phyloP scores from a whole-genome alignment of 1,284 basidiomycete genomes.

The Phenoliferia sp. region DNA sequence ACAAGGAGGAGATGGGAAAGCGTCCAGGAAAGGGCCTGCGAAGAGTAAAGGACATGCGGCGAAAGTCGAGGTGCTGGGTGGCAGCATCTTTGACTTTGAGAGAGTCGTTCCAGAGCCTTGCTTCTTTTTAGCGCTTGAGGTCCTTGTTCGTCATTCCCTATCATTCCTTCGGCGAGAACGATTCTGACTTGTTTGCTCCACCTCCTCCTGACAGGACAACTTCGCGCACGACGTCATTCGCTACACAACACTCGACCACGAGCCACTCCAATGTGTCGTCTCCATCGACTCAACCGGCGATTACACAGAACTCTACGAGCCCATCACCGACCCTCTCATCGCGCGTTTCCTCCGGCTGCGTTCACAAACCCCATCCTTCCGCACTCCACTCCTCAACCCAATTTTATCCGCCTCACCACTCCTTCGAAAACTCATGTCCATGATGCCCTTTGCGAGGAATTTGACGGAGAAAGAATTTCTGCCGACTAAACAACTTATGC shows the following conservation, averaged over 20 bases:
- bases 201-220: conserved; percentile 70
- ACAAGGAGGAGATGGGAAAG: conserved; percentile 15
- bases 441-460: conserved; percentile 85
- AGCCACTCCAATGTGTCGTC: conserved; percentile 80
- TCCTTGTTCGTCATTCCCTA: conserved; percentile 61
- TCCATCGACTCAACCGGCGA: conserved; percentile 77
- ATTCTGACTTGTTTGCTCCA: neutral
- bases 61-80: conserved; percentile 67
- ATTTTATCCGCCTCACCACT: conserved; percentile 44
- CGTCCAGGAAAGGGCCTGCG: conserved; percentile 49
- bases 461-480: conserved; percentile 84
- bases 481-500: conserved; percentile 82
- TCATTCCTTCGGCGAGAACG: neutral
- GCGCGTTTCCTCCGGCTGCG: conserved; percentile 51
- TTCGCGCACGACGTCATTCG: conserved; percentile 94
- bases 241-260: conserved; percentile 66
- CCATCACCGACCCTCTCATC: conserved; percentile 79
- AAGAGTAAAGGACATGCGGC: conserved; percentile 51
- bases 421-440: conserved; percentile 58
- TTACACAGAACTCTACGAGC: conserved; percentile 78
- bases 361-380: conserved; percentile 56
- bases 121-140: conserved; percentile 91
- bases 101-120: conserved; percentile 72
- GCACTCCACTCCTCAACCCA: conserved; percentile 43
- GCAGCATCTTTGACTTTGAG: conserved; percentile 85